A percentile compares a stretch with the other conserved stretches of the same genome.
Conservation (phyloP, 2,329 filamentous ascomycete species). For the Hypoxylon sp. region DNA sequence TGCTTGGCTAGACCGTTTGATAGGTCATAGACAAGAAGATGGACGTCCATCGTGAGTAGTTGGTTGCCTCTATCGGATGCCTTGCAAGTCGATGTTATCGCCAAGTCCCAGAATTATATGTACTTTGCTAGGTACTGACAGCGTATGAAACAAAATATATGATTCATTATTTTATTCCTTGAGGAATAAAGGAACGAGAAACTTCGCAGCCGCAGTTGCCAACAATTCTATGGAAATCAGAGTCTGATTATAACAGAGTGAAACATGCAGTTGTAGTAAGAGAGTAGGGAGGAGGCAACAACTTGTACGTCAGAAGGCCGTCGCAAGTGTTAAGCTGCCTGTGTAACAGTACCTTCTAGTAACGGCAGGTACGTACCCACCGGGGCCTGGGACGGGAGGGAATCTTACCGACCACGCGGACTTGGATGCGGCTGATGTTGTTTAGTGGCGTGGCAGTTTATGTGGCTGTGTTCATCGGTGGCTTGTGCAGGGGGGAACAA, state of each 20-base stretch:
- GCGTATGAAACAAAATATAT: neutral
- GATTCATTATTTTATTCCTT: neutral
- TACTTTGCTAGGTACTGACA: too few species aligned
- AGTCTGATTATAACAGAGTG: neutral
- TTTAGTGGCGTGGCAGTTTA: neutral
- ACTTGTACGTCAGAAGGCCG: conserved; percentile 27
- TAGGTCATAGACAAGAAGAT: conserved; percentile 83
- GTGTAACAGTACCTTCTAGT: conserved; percentile 32
- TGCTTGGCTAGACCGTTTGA: conserved; percentile 71
- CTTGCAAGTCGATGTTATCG: neutral
- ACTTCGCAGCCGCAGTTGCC: neutral
- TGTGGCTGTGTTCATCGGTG: conserved; percentile 14
- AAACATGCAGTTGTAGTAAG: conserved; percentile 7
- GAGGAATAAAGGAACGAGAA: neutral
- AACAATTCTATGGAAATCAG: neutral
- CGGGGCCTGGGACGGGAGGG: too few species aligned
- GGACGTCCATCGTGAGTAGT: conserved; percentile 75
- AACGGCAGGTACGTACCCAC: conserved; percentile 4
- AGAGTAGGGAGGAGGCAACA: too few species aligned
- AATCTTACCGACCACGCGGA: too few species aligned
- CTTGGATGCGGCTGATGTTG: conserved; percentile 3
- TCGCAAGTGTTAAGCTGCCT: conserved; percentile 8
- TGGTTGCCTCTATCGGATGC: neutral
- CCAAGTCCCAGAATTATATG: neutral
- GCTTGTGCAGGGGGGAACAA: neutral